Percentiles rank a stretch among this genome's conserved stretches.
phyloP scores from a whole-genome alignment of 2,329 filamentous ascomycete species.

The Fusarium sp. region DNA sequence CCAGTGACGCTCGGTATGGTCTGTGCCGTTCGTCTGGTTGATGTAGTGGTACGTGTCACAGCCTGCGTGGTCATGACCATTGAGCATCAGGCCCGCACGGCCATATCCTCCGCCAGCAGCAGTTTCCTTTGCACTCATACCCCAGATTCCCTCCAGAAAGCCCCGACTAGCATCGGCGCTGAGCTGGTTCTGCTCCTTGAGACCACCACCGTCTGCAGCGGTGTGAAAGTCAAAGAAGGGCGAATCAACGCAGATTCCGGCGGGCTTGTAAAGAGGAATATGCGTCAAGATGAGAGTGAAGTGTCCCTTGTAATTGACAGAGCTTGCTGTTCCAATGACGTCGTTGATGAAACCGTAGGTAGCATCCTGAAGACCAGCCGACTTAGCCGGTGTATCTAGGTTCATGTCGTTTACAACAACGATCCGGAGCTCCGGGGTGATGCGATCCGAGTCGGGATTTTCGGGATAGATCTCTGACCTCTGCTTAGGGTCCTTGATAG shows the following conservation, averaged over 20 bases:
- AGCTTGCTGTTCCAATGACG: conserved; percentile 73
- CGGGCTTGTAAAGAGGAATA: conserved; percentile 88
- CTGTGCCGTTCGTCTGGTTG: conserved; percentile 70
- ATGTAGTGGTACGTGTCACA: conserved; percentile 92
- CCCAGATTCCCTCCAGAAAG: conserved; percentile 88
- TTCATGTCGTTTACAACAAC: conserved; percentile 95
- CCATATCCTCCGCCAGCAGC: conserved; percentile 76
- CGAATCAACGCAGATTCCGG: conserved; percentile 85
- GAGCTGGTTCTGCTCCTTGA: conserved; percentile 94
- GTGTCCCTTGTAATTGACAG: conserved; percentile 74
- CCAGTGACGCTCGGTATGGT: conserved; percentile 63
- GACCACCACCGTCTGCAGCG: conserved; percentile 75
- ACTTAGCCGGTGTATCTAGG: conserved; percentile 85
- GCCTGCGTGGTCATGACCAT: conserved; percentile 95
- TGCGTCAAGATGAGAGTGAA: conserved; percentile 93
- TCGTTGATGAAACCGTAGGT: conserved; percentile 85
- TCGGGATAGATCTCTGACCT: conserved; percentile 59
- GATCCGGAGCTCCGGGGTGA: conserved; percentile 81
- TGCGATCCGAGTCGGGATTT: conserved; percentile 63
- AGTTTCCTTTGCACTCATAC: conserved; percentile 75
- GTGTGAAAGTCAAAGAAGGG: conserved; percentile 87
- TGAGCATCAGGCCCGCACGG: conserved; percentile 84
- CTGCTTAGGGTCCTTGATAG: conserved; percentile 58
- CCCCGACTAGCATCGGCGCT: conserved; percentile 79
- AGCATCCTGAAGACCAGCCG: conserved; percentile 76